These are phyloP conservation scores for Bipolaris bicolor DNA, from an alignment of 2,329 filamentous ascomycete genomes.

Conservation along the genomic window DNA sequence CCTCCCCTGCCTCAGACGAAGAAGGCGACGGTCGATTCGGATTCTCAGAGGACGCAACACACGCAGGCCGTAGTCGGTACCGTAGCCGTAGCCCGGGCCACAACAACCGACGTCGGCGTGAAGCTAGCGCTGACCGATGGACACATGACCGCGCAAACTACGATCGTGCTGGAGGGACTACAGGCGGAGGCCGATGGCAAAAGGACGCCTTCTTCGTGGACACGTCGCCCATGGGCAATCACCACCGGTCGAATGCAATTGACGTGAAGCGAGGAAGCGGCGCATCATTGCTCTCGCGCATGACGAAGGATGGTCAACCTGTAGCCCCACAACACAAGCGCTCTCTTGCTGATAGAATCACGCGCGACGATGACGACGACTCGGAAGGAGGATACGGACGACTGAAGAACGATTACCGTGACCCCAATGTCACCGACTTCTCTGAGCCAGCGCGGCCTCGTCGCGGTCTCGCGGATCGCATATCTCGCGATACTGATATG, in stretches of 20 bases:
- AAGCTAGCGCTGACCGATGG: slow-evolving; percentile 39
- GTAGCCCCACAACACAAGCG: slow-evolving; percentile 28
- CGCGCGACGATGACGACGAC: slow-evolving; percentile 36
- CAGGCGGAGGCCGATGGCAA: slow-evolving; percentile 32
- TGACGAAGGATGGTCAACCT: slow-evolving; percentile 45
- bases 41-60: slow-evolving; percentile 56
- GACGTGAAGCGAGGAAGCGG: slow-evolving; percentile 36
- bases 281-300: slow-evolving; percentile 39
- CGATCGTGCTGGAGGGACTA: slow-evolving; percentile 19
- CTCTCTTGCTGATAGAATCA: slow-evolving; percentile 41
- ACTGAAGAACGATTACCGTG: slow-evolving; percentile 41
- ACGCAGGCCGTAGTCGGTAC: slow-evolving; percentile 52
- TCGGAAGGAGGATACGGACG: slow-evolving; percentile 35
- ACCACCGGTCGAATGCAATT: slow-evolving; percentile 53
- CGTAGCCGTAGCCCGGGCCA: slow-evolving; percentile 49
- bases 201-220: slow-evolving; percentile 36
- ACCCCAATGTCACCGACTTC: slow-evolving; percentile 33
- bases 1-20: slow-evolving; percentile 58
- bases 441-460: slow-evolving; percentile 28
- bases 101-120: slow-evolving; percentile 27
- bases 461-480: slow-evolving; percentile 32
- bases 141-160: slow-evolving; percentile 40
- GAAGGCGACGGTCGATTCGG: slow-evolving; percentile 57
- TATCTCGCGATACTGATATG: slow-evolving; percentile 30
- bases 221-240: slow-evolving; percentile 52